phyloP scores from a whole-genome alignment of 345 rosid species.

The Lumnitzera littorea region DNA sequence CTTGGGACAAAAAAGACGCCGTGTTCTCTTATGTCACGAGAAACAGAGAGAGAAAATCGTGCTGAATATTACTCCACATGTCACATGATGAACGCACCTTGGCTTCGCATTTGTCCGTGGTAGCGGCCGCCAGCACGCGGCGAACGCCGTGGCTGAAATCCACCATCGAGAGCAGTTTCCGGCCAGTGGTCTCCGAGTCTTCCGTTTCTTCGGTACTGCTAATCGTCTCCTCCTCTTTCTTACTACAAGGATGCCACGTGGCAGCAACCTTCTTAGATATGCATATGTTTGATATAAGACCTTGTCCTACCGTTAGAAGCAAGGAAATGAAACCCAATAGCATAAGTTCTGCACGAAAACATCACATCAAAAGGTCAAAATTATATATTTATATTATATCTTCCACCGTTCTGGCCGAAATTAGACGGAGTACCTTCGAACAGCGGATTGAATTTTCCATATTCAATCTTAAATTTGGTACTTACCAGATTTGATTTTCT shows the following conservation, averaged over 20 bases:
- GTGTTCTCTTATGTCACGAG: too few species aligned
- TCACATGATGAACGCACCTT: slow-evolving; percentile 19
- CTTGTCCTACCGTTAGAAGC: slow-evolving; percentile 19
- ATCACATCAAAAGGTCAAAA: neutral
- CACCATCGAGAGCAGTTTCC: slow-evolving; percentile 35
- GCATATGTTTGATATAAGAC: slow-evolving; percentile 13
- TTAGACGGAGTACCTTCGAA: too few species aligned
- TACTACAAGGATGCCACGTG: slow-evolving; percentile 16
- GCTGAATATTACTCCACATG: too few species aligned
- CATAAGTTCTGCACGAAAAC: slow-evolving; percentile 15
- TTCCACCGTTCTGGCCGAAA: too few species aligned
- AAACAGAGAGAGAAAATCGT: too few species aligned
- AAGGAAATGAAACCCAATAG: slow-evolving; percentile 16
- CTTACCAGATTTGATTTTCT: slow-evolving; percentile 81
- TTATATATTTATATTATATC: neutral
- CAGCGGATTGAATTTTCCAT: too few species aligned
- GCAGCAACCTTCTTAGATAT: slow-evolving; percentile 9
- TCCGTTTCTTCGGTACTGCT: neutral
- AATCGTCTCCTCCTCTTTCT: neutral
- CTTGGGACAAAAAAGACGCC: too few species aligned
- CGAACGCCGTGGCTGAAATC: slow-evolving; percentile 29
- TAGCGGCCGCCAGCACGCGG: slow-evolving; percentile 38
- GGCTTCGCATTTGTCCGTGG: slow-evolving; percentile 40
- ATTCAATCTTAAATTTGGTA: neutral
- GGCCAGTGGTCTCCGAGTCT: slow-evolving; percentile 21